Base-by-base conservation (phyloP, 495 filamentous ascomycete genomes). In the Talaromyces ruber region DNA sequence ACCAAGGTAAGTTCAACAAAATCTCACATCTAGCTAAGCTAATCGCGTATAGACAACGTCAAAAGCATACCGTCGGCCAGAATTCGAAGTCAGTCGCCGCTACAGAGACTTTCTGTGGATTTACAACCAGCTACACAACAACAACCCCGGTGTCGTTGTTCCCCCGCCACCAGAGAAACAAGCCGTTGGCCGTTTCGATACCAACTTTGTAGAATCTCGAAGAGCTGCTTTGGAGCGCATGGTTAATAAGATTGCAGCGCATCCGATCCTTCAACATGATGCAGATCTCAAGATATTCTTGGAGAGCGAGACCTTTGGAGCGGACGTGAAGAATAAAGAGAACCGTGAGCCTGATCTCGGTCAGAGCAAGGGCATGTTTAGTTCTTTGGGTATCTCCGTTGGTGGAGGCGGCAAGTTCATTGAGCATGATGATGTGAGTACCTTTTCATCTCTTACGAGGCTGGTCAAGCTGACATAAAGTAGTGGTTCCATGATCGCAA, bases 41-140 rank as follows among this genome's bases (percentile, higher is more conserved):
- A 62, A 74, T 58, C 43, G 24, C 58, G 8, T 22, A 4, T 65
- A 95, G 90, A 98, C 94, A 24, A 88, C 92, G 6, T 98, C 95
- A 3, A 98, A 97, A 76, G 94, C 91, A 37, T 98, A 97, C 72
- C 89, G 88, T 65, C 87, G 90, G 63, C 81, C 87, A 29, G 92
- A 97, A 69, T 98, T 98, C 64, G 85, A 88, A 22, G 94, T 98
- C 63, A 93, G 88, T 66, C 85, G 94, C 62, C 85, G 94, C 63
- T 98, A 97, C 76, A 86, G 94, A 52, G 94, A 98, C 75, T 98
- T 98, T 70, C 77, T 98, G 39, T 98, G 94, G 94, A 87, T 98
- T 22, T 98, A 98, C 68, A 96, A 88, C 62, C 89, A 88, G 30
- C 80, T 98, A 64, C 94, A 97, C 71, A 88, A 83, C 66, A 98